These are phyloP conservation scores for Saitozyma podzolica DNA, from an alignment of 768 basidiomycete genomes.

Conservation along the genomic window DNA sequence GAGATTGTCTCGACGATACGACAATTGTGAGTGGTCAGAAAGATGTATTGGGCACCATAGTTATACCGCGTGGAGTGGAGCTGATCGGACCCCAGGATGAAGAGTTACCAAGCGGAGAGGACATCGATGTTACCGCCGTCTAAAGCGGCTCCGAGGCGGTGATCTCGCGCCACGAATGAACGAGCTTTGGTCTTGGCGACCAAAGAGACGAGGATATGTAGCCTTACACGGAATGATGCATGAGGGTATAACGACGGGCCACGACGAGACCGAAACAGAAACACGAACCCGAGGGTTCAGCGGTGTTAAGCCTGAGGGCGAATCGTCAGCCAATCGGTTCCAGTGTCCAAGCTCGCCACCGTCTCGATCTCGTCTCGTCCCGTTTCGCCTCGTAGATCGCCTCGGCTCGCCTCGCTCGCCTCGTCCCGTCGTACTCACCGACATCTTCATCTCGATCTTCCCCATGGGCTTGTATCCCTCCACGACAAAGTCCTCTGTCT, in stretches of 20 bases:
- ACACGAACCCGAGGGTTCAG: no score
- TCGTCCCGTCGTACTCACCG: conserved; percentile 54
- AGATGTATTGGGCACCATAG: neutral
- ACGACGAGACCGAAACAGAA: no score
- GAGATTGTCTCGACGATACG: conserved; percentile 39
- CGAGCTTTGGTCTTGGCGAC: no score
- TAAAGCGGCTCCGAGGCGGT: conserved; percentile 12
- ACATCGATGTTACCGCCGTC: conserved; percentile 30
- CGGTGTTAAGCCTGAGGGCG: no score
- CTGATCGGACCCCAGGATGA: conserved; percentile 24
- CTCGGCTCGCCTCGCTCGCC: no score
- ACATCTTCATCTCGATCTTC: conserved; percentile 94
- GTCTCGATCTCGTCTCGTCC: no score
- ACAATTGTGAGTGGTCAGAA: conserved; percentile 26
- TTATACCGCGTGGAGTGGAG: neutral
- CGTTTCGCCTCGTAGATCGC: no score
- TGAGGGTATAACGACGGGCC: no score
- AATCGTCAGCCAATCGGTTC: no score
- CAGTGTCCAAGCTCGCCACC: no score
- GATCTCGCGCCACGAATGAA: neutral
- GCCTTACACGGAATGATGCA: no score
- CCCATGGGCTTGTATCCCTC: conserved; percentile 84
- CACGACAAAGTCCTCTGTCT: conserved; percentile 74
- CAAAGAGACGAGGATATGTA: no score
- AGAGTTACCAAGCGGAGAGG: conserved; percentile 33